These are phyloP conservation scores for Fraxinus albicans DNA, from an alignment of 305 asterid species.

Conservation along the genomic window DNA sequence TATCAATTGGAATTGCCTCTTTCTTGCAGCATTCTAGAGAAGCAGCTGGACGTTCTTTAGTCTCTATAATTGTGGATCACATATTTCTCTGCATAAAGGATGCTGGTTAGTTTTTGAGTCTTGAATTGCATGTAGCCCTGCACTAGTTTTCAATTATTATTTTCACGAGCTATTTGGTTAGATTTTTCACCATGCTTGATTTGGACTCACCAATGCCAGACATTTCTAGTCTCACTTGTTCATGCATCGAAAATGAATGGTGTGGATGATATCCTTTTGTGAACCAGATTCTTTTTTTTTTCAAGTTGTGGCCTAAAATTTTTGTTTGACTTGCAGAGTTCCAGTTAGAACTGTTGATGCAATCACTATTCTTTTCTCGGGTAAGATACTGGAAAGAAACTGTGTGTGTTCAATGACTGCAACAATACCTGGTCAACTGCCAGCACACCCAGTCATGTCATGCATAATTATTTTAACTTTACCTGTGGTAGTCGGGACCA, in stretches of 20 bases:
- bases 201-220: not conserved
- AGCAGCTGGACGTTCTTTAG: conserved; percentile 95
- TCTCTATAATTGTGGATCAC: conserved; percentile 87
- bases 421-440: conserved; percentile 18
- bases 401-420: conserved; percentile 5
- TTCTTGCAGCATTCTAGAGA: conserved; percentile 75
- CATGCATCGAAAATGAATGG: not conserved
- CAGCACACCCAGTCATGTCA: not conserved
- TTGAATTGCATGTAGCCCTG: not conserved
- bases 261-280: not conserved
- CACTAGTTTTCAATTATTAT: not conserved
- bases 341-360: conserved; percentile 97
- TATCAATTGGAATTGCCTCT: conserved; percentile 32
- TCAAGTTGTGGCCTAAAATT: conserved; percentile 24
- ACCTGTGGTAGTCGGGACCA: conserved; percentile 4
- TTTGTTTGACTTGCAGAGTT: conserved; percentile 68
- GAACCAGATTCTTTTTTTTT: not conserved
- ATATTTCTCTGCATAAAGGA: conserved; percentile 93
- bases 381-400: conserved; percentile 41
- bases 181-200: conserved; percentile 9
- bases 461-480: conserved; percentile 5
- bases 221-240: not conserved
- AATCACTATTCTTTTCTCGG: conserved; percentile 92
- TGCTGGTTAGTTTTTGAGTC: conserved; percentile 62
- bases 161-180: not conserved